Evolutionary conservation across 441 rosid species (phyloP).

Genomic region (Gossypium laxum): DNA sequence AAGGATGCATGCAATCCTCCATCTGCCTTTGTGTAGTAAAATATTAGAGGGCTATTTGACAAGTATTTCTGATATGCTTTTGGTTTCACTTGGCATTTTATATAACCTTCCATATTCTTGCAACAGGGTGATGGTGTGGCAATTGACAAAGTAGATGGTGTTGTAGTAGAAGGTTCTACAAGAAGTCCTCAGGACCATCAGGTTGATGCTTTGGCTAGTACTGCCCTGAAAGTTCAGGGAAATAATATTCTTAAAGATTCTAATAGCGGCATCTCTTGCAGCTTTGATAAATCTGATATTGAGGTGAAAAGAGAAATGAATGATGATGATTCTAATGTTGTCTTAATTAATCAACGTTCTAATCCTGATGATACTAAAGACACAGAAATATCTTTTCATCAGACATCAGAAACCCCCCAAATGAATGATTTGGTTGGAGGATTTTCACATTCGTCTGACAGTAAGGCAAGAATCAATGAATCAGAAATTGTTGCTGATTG

Average conservation of each 20-base stretch:
- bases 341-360: slow-evolving; percentile 24
- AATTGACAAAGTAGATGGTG: slow-evolving; percentile 23
- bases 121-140: slow-evolving; percentile 32
- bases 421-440: slow-evolving; percentile 21
- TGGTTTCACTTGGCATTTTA: slow-evolving; percentile 5
- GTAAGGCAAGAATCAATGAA: slow-evolving; percentile 29
- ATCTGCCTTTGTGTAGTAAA: background rate
- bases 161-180: slow-evolving; percentile 22
- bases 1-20: background rate
- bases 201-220: slow-evolving; percentile 17
- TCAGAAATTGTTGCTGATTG: slow-evolving; percentile 32
- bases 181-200: slow-evolving; percentile 28
- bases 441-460: slow-evolving; percentile 26
- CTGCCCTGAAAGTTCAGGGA: slow-evolving; percentile 24
- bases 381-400: slow-evolving; percentile 19
- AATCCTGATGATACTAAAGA: slow-evolving; percentile 29
- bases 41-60: background rate
- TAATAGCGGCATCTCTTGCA: slow-evolving; percentile 15
- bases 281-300: slow-evolving; percentile 21
- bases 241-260: slow-evolving; percentile 24
- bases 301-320: slow-evolving; percentile 28
- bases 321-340: slow-evolving; percentile 20
- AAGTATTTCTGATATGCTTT: background rate
- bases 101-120: slow-evolving; percentile 20
- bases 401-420: slow-evolving; percentile 27